These are phyloP conservation scores for Ajuga chamaepitys DNA, from an alignment of 257 asterid genomes.

Conservation along the genomic window DNA sequence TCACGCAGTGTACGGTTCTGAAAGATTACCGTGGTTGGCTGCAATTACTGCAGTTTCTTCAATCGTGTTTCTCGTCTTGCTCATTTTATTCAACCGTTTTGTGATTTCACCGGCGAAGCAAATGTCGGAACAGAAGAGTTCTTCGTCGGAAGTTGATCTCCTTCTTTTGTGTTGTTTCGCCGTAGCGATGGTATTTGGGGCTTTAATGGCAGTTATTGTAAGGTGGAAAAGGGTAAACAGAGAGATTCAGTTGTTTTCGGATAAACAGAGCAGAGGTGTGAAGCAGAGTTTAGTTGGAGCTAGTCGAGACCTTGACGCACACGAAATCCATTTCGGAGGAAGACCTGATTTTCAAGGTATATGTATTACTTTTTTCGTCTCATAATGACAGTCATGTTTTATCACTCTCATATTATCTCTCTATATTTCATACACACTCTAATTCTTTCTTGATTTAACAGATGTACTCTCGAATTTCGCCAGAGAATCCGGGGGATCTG, in stretches of 20 bases:
- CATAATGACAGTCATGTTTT: too few relatives aligned
- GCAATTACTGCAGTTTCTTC: conserved; percentile 36
- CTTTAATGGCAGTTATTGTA: conserved; percentile 30
- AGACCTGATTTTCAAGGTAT: conserved; percentile 85
- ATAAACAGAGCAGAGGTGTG: conserved; percentile 17
- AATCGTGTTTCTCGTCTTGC: conserved; percentile 37
- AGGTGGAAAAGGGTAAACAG: conserved; percentile 44
- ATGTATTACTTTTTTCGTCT: too few relatives aligned
- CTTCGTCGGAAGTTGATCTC: conserved; percentile 49
- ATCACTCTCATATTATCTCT: too few relatives aligned
- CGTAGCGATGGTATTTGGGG: conserved; percentile 34
- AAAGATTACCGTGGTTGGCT: conserved; percentile 35
- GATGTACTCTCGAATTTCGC: conserved; percentile 38
- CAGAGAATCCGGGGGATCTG: conserved; percentile 46
- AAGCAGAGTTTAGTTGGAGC: conserved; percentile 29
- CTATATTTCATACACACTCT: not conserved
- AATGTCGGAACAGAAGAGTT: conserved; percentile 28
- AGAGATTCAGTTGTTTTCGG: conserved; percentile 26
- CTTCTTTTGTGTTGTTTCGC: conserved; percentile 50
- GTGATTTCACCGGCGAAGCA: conserved; percentile 29
- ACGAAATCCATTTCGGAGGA: conserved; percentile 61
- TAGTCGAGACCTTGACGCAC: conserved; percentile 32
- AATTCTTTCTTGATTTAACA: conserved; percentile 23
- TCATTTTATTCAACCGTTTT: conserved; percentile 41
- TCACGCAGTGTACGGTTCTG: conserved; percentile 42